phyloP scores from a whole-genome alignment of 805 yeast genomes.

The Lipomyces chichibuensis region DNA sequence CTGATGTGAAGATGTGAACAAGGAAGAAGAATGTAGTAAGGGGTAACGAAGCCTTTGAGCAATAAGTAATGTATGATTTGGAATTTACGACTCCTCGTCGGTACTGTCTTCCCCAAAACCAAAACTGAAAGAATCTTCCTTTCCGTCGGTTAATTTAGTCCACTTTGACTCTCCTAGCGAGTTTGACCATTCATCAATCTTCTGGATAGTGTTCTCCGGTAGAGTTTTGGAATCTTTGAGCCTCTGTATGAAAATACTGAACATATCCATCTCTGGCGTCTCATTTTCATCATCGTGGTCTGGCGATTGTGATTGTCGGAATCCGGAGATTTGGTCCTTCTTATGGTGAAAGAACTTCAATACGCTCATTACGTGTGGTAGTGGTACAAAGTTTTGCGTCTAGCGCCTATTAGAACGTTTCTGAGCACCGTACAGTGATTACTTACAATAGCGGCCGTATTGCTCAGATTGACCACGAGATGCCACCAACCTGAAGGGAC shows the following conservation, averaged over 20 bases:
- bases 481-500: constrained; percentile 99
- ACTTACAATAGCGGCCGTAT: constrained; percentile 63
- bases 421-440: neutral
- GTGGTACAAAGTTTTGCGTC: constrained; percentile 87
- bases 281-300: constrained; percentile 44
- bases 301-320: constrained; percentile 40
- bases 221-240: constrained; percentile 37
- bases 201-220: constrained; percentile 39
- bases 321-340: constrained; percentile 77
- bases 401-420: neutral
- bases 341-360: constrained; percentile 69
- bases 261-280: constrained; percentile 44
- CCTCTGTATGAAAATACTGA: constrained; percentile 46
- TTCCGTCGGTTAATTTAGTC: constrained; percentile 50
- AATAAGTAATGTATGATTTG: neutral
- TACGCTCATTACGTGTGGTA: constrained; percentile 58
- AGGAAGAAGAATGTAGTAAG: neutral
- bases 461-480: constrained; percentile 80
- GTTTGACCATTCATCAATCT: constrained; percentile 35
- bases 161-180: constrained; percentile 50
- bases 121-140: constrained; percentile 47
- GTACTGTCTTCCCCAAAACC: constrained; percentile 34
- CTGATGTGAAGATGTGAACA: neutral
- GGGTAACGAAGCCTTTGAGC: neutral
- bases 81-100: neutral